Percentiles rank a stretch among this genome's conserved stretches.
Evolutionary conservation across 1,284 basidiomycete species (phyloP).

Genomic region (Hortiboletus rubellus): DNA sequence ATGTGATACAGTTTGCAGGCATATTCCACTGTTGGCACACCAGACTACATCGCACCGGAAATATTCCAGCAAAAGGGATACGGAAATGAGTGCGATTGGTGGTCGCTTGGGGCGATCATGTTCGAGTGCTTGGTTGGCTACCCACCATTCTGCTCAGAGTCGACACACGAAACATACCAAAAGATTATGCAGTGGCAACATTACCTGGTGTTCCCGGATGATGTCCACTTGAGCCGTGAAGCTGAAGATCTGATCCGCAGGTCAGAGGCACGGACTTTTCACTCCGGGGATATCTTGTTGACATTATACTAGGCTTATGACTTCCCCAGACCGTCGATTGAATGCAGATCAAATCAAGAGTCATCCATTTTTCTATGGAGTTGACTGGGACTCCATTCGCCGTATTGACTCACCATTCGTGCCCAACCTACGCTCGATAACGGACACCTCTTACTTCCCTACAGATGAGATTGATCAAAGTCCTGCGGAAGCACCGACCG

Average conservation of each 20-base stretch:
- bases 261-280: slow-evolving; percentile 40
- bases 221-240: slow-evolving; percentile 92
- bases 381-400: slow-evolving; percentile 90
- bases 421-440: slow-evolving; percentile 88
- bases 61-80: slow-evolving; percentile 98
- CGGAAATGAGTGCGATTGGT: slow-evolving; percentile 98
- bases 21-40: slow-evolving; percentile 99
- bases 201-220: slow-evolving; percentile 90
- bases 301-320: slow-evolving; percentile 65
- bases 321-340: slow-evolving; percentile 80
- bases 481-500: slow-evolving; percentile 60
- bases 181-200: slow-evolving; percentile 97
- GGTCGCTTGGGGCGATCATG: slow-evolving; percentile 97
- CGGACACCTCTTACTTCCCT: slow-evolving; percentile 97
- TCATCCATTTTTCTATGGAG: slow-evolving; percentile 97
- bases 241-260: slow-evolving; percentile 89
- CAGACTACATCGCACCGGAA: slow-evolving; percentile 99
- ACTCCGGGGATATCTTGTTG: slow-evolving; percentile 2
- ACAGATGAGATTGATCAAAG: slow-evolving; percentile 94
- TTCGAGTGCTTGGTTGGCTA: slow-evolving; percentile 98
- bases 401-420: slow-evolving; percentile 95
- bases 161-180: slow-evolving; percentile 98
- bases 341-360: slow-evolving; percentile 88
- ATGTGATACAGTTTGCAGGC: slow-evolving; percentile 53
- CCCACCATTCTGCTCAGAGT: slow-evolving; percentile 97